Percentiles rank a stretch among this genome's conserved stretches.
Evolutionary conservation across 345 rosid species (phyloP).

Genomic region (Brassica nigra): DNA sequence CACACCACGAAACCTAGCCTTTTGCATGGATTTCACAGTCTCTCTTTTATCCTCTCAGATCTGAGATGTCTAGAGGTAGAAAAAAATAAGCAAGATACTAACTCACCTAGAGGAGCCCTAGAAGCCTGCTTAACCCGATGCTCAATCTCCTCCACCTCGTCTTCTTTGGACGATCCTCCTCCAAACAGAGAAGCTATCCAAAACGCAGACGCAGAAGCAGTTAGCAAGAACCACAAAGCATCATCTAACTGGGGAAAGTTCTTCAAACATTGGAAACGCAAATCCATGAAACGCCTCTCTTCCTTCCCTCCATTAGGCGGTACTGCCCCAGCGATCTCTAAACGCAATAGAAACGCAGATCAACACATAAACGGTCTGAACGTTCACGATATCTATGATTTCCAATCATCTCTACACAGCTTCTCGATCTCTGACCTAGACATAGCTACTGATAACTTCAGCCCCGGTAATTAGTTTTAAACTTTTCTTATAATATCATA

Average conservation of each 20-base stretch:
- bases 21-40: neutral
- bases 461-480: constrained; percentile 44
- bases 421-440: constrained; percentile 63
- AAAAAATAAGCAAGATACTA: constrained; percentile 46
- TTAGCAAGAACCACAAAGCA: constrained; percentile 41
- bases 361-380: constrained; percentile 41
- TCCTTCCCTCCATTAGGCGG: constrained; percentile 50
- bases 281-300: constrained; percentile 53
- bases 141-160: constrained; percentile 5
- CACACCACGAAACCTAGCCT: constrained; percentile 16
- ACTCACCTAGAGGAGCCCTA: constrained; percentile 68
- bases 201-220: constrained; percentile 24
- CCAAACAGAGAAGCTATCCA: constrained; percentile 24
- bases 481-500: neutral
- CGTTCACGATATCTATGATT: constrained; percentile 56
- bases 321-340: constrained; percentile 35
- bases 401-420: constrained; percentile 60
- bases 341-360: constrained; percentile 45
- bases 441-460: constrained; percentile 72
- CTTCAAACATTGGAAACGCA: constrained; percentile 68
- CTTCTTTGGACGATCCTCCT: constrained; percentile 16
- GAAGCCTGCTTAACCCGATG: constrained; percentile 54
- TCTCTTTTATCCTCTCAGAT: constrained; percentile 36
- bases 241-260: constrained; percentile 65
- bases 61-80: constrained; percentile 50